Evolutionary conservation across 805 yeast genomes (phyloP).

Genomic region (Barnettozyma pratensis): DNA sequence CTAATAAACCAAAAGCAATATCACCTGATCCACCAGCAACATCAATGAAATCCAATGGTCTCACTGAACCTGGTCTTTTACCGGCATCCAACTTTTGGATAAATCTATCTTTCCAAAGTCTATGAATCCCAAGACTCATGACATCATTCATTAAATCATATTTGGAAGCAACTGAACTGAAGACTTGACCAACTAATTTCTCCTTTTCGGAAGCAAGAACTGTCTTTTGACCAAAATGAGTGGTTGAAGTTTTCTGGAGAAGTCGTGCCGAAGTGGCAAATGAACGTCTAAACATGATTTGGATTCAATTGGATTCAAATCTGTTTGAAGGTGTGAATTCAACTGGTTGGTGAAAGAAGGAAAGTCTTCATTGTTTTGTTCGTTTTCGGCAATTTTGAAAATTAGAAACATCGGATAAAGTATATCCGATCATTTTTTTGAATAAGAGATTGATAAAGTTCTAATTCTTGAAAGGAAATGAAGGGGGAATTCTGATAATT

Average conservation of each 20-base stretch:
- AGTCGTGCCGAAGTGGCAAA: constrained; percentile 1
- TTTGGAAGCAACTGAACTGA: constrained; percentile 89
- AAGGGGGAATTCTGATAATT: neutral
- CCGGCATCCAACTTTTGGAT: constrained; percentile 90
- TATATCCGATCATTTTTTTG: neutral
- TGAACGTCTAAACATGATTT: constrained; percentile 6
- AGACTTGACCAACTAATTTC: constrained; percentile 76
- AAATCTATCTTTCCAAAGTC: constrained; percentile 92
- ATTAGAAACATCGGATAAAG: neutral
- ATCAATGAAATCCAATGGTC: constrained; percentile 83
- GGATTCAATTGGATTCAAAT: neutral
- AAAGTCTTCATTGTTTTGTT: neutral
- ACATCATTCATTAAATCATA: constrained; percentile 98
- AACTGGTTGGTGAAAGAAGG: neutral
- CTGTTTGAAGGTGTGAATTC: neutral
- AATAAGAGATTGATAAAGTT: no score
- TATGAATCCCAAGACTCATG: constrained; percentile 92
- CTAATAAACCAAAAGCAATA: constrained; percentile 91
- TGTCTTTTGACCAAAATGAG: constrained; percentile 90
- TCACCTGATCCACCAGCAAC: constrained; percentile 99
- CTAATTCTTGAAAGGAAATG: no score
- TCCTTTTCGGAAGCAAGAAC: constrained; percentile 80
- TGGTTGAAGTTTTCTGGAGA: constrained; percentile 38
- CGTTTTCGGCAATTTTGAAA: neutral
- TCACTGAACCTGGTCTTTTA: constrained; percentile 69